Evolutionary conservation across 176 grass and related monocot genomes (phyloP), one percentile per base, ranked within the genome.

Genomic region (Luzula sylvatica): DNA sequence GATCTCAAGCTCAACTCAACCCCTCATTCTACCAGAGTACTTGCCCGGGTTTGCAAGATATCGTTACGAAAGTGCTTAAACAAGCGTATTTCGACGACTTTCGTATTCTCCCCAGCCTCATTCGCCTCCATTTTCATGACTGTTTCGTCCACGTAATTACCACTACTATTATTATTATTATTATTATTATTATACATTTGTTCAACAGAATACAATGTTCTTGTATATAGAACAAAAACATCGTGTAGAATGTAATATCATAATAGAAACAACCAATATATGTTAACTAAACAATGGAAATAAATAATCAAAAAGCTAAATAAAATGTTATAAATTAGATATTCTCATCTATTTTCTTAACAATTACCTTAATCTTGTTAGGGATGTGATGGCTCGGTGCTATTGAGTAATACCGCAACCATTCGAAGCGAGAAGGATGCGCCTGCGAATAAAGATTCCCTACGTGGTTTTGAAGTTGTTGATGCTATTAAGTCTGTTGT

Each of bases 71-170:
- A 12, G 72, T 75, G 0, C 61, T 95, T 9, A 17, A 74, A 13
- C 46, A 83, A 0, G 88, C 88, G 3, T 75, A 83, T 42, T 12
- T 25, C 38, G 52, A 55, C 0, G 88, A 95, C 54, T 0, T 14
- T 0, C 83, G 88, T 47, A 78, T 95, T 80, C 27, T 48, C 38
- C 83, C 88, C 5, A 83, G 75, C 69, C 76, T 95, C 28, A 71
- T 20, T 72, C 88, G 83, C 8, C 79, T 95, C 56, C 76, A 77
- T 23, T 95, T 95, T 60, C 88, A 95, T 24, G 88, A 95, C 67
- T 95, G 88, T 72, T 94, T 94, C 65, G 87, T 83, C 8, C 46
- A 82, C 48, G 83, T 87, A 69, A 63, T 23, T 41, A n/a, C n/a
- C n/a, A n/a, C n/a, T n/a, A n/a, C n/a, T n/a, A n/a, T n/a, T n/a